Evolutionary conservation across 768 basidiomycete species (phyloP).

Genomic region (Phylloporus sp.): DNA sequence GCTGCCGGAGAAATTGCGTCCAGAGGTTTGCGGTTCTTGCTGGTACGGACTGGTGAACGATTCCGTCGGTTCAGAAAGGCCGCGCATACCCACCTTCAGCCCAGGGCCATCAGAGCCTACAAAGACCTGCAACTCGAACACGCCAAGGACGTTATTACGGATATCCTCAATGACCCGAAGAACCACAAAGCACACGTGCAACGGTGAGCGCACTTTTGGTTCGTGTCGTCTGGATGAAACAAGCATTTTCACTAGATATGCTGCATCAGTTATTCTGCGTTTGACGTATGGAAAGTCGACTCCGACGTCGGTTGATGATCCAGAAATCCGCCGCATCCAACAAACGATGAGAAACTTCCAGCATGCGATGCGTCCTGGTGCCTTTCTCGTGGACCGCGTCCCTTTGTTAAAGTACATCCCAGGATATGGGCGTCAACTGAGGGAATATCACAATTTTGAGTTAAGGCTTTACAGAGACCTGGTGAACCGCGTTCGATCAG

Average conservation of each 20-base stretch:
- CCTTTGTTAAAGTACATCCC: conserved; percentile 46
- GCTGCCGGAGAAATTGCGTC: conserved; percentile 50
- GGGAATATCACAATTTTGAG: conserved; percentile 49
- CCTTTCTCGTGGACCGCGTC: conserved; percentile 32
- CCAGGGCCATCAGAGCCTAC: conserved; percentile 30
- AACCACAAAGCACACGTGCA: conserved; percentile 40
- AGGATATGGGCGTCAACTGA: conserved; percentile 51
- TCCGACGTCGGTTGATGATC: conserved; percentile 19
- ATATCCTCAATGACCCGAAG: conserved; percentile 32
- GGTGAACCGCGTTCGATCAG: conserved; percentile 33
- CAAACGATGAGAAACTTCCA: conserved; percentile 23
- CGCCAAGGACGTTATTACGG: conserved; percentile 18
- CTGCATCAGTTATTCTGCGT: conserved; percentile 20
- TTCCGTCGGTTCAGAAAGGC: conserved; percentile 54
- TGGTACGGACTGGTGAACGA: conserved; percentile 46
- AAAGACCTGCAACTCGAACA: conserved; percentile 40
- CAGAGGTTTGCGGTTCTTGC: conserved; percentile 46
- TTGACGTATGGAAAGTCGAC: conserved; percentile 25
- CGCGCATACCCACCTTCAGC: conserved; percentile 50
- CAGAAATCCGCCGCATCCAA: conserved; percentile 20
- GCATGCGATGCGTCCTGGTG: conserved; percentile 29
- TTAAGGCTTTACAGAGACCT: conserved; percentile 43
- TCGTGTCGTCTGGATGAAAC: not conserved
- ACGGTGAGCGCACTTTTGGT: conserved; percentile 35
- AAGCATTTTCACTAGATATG: conserved; percentile 17